Base-by-base conservation (phyloP, 352 stramenopile species). In the Phytophthora cactorum region DNA sequence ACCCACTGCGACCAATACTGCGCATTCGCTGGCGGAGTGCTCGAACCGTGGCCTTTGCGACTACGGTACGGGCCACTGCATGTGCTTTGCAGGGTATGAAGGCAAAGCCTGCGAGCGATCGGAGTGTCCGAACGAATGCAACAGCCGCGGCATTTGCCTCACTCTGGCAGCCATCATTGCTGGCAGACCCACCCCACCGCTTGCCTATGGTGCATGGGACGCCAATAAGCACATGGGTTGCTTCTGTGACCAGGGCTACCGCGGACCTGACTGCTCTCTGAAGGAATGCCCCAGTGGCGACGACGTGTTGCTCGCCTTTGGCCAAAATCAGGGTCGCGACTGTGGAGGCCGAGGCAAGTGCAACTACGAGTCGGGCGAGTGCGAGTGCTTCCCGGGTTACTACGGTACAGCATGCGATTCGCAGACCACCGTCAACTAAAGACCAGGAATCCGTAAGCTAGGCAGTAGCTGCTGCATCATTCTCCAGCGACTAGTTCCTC, bases 121-220 rank as follows among this genome's bases (percentile, higher is more conserved):
- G 1, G 75, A 97, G 59, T 99, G 96, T 72, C 95, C 95, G n/a
- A 98, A 98, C 80, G 82, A 97, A 72, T 99, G 96, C 88, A 97
- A 93, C 70, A 72, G 68, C 57, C 96, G 90, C 66, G 97, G 96
- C 45, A 90, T 98, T 67, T 99, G 97, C 77, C 83, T 97, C 62
- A 97, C 93, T 29, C 82, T 98, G 38, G 75, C 78, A 59, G 82
- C 90, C 8, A 91, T 99, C 38, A 90, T 95, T 46, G 60, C 59
- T 2, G 68, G 78, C 2, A 10, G 1, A 32, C 3, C 7, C 54
- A 22, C 5, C 1, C 0, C 39, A 3, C 5, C 10, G 2, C 15
- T 32, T 0, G 12, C 53, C 0, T 97, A 97, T 67, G 32, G 14
- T 0, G 91, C 95, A 9, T 99, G 95, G 92, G 97, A 99, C 69